These are phyloP conservation scores for Ogataea philodendri DNA, from an alignment of 805 yeast species.

Conservation along the genomic window DNA sequence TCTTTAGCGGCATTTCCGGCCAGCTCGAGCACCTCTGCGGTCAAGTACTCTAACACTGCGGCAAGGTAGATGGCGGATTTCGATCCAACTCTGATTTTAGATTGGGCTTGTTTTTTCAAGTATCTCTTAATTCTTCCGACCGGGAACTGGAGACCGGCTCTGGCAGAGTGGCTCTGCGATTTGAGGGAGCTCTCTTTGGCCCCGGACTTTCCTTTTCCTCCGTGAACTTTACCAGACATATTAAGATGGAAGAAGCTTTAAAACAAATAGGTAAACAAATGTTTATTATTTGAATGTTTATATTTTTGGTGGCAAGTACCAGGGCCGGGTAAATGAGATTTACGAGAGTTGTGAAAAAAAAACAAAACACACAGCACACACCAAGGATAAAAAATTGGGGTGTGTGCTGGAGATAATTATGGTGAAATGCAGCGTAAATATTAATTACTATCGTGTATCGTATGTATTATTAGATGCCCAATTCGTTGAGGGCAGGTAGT, in stretches of 20 bases:
- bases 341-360: too few species aligned
- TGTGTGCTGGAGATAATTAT: too few species aligned
- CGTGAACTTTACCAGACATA: constrained; percentile 89
- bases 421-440: constrained; percentile 1
- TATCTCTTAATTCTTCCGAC: constrained; percentile 99
- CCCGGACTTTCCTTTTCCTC: constrained; percentile 95
- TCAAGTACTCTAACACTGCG: constrained; percentile 91
- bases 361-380: too few species aligned
- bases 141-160: constrained; percentile 95
- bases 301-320: constrained; percentile 6
- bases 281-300: constrained; percentile 11
- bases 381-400: too few species aligned
- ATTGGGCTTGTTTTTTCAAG: constrained; percentile 86
- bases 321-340: constrained; percentile 7
- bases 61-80: constrained; percentile 87
- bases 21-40: constrained; percentile 95
- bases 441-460: constrained; percentile 3
- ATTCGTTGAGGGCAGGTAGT: constrained; percentile 28
- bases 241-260: constrained; percentile 7
- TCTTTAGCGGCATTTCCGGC: constrained; percentile 99
- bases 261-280: constrained; percentile 13
- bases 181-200: constrained; percentile 56
- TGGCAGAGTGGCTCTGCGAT: constrained; percentile 86
- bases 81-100: constrained; percentile 68
- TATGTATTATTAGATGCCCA: constrained; percentile 20